Evolutionary conservation across 2,329 filamentous ascomycete genomes (phyloP).

Genomic region (Stemphylium vesicarium): DNA sequence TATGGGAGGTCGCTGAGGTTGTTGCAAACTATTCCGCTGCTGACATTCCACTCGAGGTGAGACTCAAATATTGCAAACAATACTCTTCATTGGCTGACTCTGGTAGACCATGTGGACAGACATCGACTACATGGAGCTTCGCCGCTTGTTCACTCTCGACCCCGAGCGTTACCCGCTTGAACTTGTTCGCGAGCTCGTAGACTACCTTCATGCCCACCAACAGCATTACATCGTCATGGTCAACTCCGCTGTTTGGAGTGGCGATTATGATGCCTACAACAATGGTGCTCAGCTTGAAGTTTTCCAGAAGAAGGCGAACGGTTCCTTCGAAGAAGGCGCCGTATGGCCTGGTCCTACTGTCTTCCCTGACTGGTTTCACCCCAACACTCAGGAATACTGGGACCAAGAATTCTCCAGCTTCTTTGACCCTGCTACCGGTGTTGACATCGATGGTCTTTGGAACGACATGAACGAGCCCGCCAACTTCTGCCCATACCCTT

Average conservation of each 20-base stretch:
- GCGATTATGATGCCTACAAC: constrained; percentile 62
- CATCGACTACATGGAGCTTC: constrained; percentile 71
- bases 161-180: constrained; percentile 67
- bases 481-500: constrained; percentile 54
- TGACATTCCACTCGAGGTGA: constrained; percentile 59
- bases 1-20: constrained; percentile 68
- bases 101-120: constrained; percentile 75
- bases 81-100: background rate
- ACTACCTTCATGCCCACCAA: constrained; percentile 68
- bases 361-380: constrained; percentile 79
- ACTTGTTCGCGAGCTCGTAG: constrained; percentile 68
- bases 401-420: constrained; percentile 70
- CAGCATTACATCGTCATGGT: constrained; percentile 82
- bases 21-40: constrained; percentile 71
- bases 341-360: constrained; percentile 79
- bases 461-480: constrained; percentile 50
- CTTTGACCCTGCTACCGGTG: constrained; percentile 67
- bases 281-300: constrained; percentile 64
- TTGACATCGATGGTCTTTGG: constrained; percentile 78
- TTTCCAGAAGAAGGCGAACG: constrained; percentile 62
- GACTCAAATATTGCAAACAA: background rate
- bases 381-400: constrained; percentile 70
- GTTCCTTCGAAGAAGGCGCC: constrained; percentile 64
- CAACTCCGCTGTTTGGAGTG: constrained; percentile 66
- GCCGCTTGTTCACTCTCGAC: constrained; percentile 69